Base-by-base conservation (phyloP, 192 early-diverging fungal genomes). In the Podila epicladia region DNA sequence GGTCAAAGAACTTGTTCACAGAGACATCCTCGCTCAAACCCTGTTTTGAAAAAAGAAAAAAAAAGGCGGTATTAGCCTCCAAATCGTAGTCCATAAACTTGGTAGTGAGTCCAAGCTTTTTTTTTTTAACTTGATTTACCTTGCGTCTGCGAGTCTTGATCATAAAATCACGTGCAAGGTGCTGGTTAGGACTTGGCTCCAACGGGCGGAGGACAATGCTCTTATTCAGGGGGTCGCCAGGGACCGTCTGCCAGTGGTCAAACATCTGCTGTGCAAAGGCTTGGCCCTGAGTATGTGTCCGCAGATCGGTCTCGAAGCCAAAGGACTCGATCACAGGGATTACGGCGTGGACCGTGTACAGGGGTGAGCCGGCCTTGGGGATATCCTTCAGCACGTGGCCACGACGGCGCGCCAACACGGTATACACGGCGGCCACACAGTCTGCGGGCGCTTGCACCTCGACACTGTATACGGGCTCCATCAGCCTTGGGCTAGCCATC, bases 241-340 rank as follows among this genome's bases (percentile, higher is more conserved):
- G 98, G 20, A 99, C 97, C 55, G 95, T 91, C 76, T 98, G 95
- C 96, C 97, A 99, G 67, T 98, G 97, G 68, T 99, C 97, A 91
- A 99, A 99, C 83, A 94, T 93, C 80, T 97, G 95, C 82, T 98
- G 97, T 71, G 94, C 95, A 83, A 99, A 99, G 8, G 97, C 98
- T 84, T 97, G 94, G 7, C 98, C 98, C 72, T 97, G 94, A 31
- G 97, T 99, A 83, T 97, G 95, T 28, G 97, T 96, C 37, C 98
- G 86, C 71, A 99, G 72, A 83, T 99, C 98, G 0, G 97, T 97
- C 74, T 99, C 98, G 72, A 98, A 98, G 31, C 98, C 98, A 84
- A 87, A 91, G 17, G 97, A 92, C 80, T 99, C 98, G 68, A 99
- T 99, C 6, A 96, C 95, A 31, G 98, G 98, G 58, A 99, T 91